phyloP scores from a whole-genome alignment of 805 yeast species.

The Candida fluviatilis region DNA sequence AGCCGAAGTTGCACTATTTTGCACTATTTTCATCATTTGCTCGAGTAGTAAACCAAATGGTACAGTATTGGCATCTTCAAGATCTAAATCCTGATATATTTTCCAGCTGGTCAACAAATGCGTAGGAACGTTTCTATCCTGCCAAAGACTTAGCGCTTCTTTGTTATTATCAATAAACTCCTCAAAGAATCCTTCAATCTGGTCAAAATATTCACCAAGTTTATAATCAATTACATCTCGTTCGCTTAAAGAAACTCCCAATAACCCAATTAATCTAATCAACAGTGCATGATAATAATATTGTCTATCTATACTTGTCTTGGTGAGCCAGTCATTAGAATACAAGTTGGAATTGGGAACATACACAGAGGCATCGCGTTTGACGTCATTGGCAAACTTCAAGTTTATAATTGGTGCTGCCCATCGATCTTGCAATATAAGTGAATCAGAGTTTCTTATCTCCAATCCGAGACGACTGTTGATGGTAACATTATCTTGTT shows the following conservation, averaged over 20 bases:
- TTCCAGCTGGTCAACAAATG: slow-evolving; percentile 16
- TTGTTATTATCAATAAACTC: slow-evolving; percentile 12
- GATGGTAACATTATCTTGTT: slow-evolving; percentile 28
- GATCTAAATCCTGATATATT: slow-evolving; percentile 18
- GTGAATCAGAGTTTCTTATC: slow-evolving; percentile 20
- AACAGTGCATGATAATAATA: slow-evolving; percentile 31
- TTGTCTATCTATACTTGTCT: slow-evolving; percentile 21
- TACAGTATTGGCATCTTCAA: slow-evolving; percentile 6
- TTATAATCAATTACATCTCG: slow-evolving; percentile 34
- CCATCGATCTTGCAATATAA: slow-evolving; percentile 28
- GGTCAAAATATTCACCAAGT: slow-evolving; percentile 17
- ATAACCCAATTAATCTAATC: slow-evolving; percentile 32
- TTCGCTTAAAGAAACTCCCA: slow-evolving; percentile 33
- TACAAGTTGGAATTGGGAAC: slow-evolving; percentile 34
- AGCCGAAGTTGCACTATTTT: slow-evolving; percentile 21
- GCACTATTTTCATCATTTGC: slow-evolving; percentile 11
- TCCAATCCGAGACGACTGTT: slow-evolving; percentile 28
- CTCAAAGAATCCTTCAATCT: slow-evolving; percentile 14
- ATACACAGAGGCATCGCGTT: slow-evolving; percentile 23
- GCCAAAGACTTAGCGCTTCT: slow-evolving; percentile 18
- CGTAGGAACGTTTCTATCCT: slow-evolving; percentile 11
- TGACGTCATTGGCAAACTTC: slow-evolving; percentile 27
- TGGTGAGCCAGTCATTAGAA: slow-evolving; percentile 27
- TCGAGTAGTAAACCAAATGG: slow-evolving; percentile 10
- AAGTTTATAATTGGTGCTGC: slow-evolving; percentile 30